Evolutionary conservation across 169 alveolate species (phyloP).

Genomic region (Plasmodium ovale): DNA sequence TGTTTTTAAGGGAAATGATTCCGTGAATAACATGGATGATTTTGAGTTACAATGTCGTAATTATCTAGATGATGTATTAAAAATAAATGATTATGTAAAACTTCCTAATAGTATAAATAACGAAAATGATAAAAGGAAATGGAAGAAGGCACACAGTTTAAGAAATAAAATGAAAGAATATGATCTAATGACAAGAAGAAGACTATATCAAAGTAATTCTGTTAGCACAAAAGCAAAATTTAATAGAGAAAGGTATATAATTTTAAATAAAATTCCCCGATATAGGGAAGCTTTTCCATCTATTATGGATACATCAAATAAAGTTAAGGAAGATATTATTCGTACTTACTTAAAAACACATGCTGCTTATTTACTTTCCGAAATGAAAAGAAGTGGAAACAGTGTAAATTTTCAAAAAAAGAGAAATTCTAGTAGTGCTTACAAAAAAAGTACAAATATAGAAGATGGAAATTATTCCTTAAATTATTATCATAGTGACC

Average conservation of each 20-base stretch:
- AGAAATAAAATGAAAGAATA: constrained; percentile 72
- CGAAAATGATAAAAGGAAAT: constrained; percentile 52
- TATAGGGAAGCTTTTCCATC: constrained; percentile 73
- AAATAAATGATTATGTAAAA: constrained; percentile 39
- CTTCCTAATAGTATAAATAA: constrained; percentile 50
- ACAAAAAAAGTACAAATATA: not conserved
- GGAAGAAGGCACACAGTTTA: constrained; percentile 50
- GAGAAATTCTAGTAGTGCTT: not conserved
- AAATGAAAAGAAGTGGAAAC: constrained; percentile 14
- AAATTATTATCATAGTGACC: constrained; percentile 1
- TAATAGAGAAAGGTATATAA: constrained; percentile 57
- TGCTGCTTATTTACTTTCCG: constrained; percentile 55
- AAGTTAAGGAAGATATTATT: constrained; percentile 54
- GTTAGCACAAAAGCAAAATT: constrained; percentile 55
- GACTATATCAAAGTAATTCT: constrained; percentile 20
- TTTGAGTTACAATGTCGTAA: constrained; percentile 16
- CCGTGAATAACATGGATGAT: not conserved
- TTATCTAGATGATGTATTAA: constrained; percentile 30
- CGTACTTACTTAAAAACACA: constrained; percentile 69
- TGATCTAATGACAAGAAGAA: constrained; percentile 61
- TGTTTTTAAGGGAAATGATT: not conserved
- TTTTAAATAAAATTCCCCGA: constrained; percentile 50
- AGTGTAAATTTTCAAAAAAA: constrained; percentile 8
- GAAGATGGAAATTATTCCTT: not conserved
- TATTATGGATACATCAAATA: constrained; percentile 34